phyloP scores from a whole-genome alignment of 2,329 filamentous ascomycete genomes.

The Pseudodiploospora longispora region DNA sequence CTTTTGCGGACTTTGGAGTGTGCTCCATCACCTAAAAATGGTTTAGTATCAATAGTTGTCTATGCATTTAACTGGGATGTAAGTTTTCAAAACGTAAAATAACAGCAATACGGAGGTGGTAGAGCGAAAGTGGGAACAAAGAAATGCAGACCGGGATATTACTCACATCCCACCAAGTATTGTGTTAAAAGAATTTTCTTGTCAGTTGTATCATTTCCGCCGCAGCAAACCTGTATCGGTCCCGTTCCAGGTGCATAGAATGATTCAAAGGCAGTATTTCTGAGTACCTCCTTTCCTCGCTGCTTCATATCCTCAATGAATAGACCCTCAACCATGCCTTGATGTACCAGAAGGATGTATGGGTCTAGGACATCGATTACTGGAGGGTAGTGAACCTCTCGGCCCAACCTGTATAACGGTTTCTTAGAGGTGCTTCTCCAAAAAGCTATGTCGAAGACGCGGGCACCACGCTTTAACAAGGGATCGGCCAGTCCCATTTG shows the following conservation, averaged over 20 bases:
- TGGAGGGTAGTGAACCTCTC: constrained; percentile 62
- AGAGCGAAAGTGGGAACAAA: not conserved
- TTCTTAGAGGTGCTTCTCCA: constrained; percentile 50
- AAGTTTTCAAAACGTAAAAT: too few species aligned
- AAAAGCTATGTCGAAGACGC: constrained; percentile 67
- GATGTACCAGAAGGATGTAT: constrained; percentile 55
- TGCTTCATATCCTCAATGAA: constrained; percentile 62
- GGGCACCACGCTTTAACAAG: constrained; percentile 57
- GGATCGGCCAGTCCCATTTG: constrained; percentile 66
- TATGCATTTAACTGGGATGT: too few species aligned
- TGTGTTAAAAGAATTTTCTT: constrained; percentile 45
- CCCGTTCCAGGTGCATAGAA: constrained; percentile 37
- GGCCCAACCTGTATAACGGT: constrained; percentile 50
- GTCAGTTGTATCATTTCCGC: constrained; percentile 43
- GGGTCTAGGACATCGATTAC: constrained; percentile 49
- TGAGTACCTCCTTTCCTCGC: constrained; percentile 53
- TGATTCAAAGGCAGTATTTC: constrained; percentile 56
- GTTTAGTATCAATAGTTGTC: not conserved
- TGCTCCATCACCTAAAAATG: constrained; percentile 55
- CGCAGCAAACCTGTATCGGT: constrained; percentile 44
- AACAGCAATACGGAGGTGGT: too few species aligned
- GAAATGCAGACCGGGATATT: not conserved
- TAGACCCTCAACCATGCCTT: constrained; percentile 66
- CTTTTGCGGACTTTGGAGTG: constrained; percentile 61
- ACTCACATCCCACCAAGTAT: constrained; percentile 59